Evolutionary conservation across 2,329 filamentous ascomycete genomes (phyloP).

Genomic region (Bertia moriformis): DNA sequence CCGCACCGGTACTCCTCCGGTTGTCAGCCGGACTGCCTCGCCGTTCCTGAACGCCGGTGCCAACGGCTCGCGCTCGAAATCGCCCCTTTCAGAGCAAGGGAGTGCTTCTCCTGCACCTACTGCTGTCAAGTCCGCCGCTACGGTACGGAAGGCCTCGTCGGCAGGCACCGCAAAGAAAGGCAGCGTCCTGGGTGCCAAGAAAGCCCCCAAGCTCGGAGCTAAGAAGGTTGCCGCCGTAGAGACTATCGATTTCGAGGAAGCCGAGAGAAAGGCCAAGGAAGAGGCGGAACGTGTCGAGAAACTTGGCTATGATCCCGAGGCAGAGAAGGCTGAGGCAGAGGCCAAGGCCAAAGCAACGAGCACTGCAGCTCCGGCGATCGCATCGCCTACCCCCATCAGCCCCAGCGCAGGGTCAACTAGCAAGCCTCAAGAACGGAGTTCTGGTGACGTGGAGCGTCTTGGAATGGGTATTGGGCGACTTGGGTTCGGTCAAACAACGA

Average conservation of each 20-base stretch:
- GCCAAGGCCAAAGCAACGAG: constrained; percentile 12
- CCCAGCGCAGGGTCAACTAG: constrained; percentile 42
- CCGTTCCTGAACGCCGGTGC: constrained; percentile 49
- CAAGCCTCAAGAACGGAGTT: constrained; percentile 40
- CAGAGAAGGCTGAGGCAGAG: constrained; percentile 45
- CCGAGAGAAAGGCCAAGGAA: constrained; percentile 91
- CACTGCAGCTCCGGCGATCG: constrained; percentile 43
- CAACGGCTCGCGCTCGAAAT: constrained; percentile 58
- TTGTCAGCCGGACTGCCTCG: constrained; percentile 69
- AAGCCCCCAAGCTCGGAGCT: constrained; percentile 67
- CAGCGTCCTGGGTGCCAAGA: constrained; percentile 76
- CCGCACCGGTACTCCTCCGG: constrained; percentile 71
- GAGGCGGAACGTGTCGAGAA: constrained; percentile 93
- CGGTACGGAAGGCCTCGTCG: constrained; percentile 63
- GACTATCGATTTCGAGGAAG: constrained; percentile 88
- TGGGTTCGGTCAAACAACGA: constrained; percentile 76
- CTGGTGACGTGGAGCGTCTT: constrained; percentile 71
- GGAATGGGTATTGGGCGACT: constrained; percentile 78
- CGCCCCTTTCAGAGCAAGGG: constrained; percentile 52
- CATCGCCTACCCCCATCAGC: constrained; percentile 62
- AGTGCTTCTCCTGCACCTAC: constrained; percentile 44
- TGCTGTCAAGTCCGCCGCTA: constrained; percentile 62
- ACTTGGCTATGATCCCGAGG: constrained; percentile 86
- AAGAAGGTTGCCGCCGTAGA: constrained; percentile 70
- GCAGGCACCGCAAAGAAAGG: constrained; percentile 59